phyloP scores from a whole-genome alignment of 257 asterid genomes.

The Solanum appendiculatum region DNA sequence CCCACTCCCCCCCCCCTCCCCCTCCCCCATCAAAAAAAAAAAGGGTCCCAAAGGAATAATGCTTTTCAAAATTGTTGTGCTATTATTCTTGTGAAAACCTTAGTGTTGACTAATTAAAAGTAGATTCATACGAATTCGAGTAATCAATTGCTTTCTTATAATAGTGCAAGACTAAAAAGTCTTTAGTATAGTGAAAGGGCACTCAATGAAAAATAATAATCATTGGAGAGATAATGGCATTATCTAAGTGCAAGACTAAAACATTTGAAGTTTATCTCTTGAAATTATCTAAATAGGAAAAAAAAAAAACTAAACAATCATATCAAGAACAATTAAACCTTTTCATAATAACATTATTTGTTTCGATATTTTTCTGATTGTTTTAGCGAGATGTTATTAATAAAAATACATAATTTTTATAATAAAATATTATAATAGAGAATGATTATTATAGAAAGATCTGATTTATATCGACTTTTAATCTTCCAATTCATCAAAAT shows the following conservation, averaged over 20 bases:
- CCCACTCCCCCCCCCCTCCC: too few relatives aligned
- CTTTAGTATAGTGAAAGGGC: too few relatives aligned
- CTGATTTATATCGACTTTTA: neutral
- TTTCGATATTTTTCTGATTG: neutral
- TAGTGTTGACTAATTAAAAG: too few relatives aligned
- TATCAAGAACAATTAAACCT: neutral
- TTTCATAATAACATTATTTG: neutral
- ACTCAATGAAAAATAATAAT: too few relatives aligned
- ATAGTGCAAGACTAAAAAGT: too few relatives aligned
- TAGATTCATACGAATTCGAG: neutral
- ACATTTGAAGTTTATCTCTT: too few relatives aligned
- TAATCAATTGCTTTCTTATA: too few relatives aligned
- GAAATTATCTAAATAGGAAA: neutral
- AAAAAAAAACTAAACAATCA: neutral
- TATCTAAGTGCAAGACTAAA: neutral
- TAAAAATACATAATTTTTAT: fast-evolving
- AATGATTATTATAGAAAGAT: neutral
- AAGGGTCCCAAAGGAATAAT: too few relatives aligned
- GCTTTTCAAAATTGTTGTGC: too few relatives aligned
- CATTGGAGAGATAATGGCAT: too few relatives aligned
- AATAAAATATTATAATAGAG: neutral
- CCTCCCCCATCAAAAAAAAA: too few relatives aligned
- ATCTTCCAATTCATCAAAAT: neutral
- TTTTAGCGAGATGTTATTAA: neutral
- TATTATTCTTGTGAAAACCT: neutral